phyloP scores from a whole-genome alignment of 768 basidiomycete genomes.

The Phylloporus sp. region DNA sequence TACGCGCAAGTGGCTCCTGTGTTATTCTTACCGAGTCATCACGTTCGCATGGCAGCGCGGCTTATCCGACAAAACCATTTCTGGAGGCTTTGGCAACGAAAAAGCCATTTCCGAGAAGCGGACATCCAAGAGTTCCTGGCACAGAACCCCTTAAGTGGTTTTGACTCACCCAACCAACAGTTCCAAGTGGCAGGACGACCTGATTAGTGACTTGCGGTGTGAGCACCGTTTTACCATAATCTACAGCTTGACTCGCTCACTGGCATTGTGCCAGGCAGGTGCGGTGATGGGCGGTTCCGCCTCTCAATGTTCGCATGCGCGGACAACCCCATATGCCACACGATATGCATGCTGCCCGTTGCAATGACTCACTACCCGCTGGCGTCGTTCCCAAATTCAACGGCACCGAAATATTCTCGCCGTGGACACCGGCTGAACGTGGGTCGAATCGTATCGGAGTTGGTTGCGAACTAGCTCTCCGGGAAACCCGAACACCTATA shows the following conservation, averaged over 20 bases:
- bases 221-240: slow-evolving; percentile 21
- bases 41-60: slow-evolving; percentile 36
- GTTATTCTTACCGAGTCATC: slow-evolving; percentile 1
- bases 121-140: slow-evolving; percentile 38
- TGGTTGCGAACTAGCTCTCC: slow-evolving; percentile 37
- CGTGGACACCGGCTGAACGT: slow-evolving; percentile 40
- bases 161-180: slow-evolving; percentile 39
- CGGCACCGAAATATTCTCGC: slow-evolving; percentile 48
- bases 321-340: slow-evolving; percentile 61
- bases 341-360: background rate
- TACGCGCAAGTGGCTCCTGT: slow-evolving; percentile 24
- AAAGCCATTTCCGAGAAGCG: slow-evolving; percentile 41
- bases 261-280: slow-evolving; percentile 28
- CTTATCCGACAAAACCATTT: slow-evolving; percentile 59
- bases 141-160: slow-evolving; percentile 43
- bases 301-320: slow-evolving; percentile 33
- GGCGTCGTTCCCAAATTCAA: slow-evolving; percentile 36
- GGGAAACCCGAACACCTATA: background rate
- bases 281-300: slow-evolving; percentile 45
- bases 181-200: slow-evolving; percentile 47
- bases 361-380: slow-evolving; percentile 15
- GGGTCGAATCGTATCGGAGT: slow-evolving; percentile 56
- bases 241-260: slow-evolving; percentile 1
- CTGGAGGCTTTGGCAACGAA: slow-evolving; percentile 39
- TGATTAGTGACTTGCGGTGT: slow-evolving; percentile 52